A percentile compares a stretch with the other conserved stretches of the same genome.
These are phyloP conservation scores for Trebouxia sp. DNA, from an alignment of 139 green algal species.

Conservation along the genomic window DNA sequence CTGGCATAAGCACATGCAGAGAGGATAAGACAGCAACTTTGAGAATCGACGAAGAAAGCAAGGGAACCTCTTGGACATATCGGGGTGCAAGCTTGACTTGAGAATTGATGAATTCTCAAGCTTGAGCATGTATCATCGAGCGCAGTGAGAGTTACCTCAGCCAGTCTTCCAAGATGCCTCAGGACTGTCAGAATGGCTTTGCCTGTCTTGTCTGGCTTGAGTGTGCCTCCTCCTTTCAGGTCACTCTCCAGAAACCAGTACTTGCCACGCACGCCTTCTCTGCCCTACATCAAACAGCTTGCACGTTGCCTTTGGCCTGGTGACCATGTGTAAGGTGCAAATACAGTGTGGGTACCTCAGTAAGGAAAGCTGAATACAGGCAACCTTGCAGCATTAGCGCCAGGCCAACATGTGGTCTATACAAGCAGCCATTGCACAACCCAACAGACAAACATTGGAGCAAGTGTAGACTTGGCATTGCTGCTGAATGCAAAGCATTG, in stretches of 20 bases:
- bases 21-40: too few relatives aligned
- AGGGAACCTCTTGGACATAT: too few relatives aligned
- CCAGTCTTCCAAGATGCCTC: constrained; percentile 66
- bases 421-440: too few relatives aligned
- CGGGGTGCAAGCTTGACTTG: too few relatives aligned
- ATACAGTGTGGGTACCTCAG: neutral
- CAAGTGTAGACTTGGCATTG: too few relatives aligned
- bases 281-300: too few relatives aligned
- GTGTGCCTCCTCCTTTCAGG: constrained; percentile 50
- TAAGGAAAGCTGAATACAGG: neutral
- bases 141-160: constrained; percentile 51
- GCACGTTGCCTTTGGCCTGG: neutral
- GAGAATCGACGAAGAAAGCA: too few relatives aligned
- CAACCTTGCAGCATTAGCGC: neutral
- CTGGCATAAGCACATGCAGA: too few relatives aligned
- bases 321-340: neutral
- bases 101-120: too few relatives aligned
- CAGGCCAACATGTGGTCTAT: neutral
- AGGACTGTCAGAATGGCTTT: constrained; percentile 74
- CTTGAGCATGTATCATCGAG: neutral
- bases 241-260: constrained; percentile 72
- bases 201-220: constrained; percentile 75
- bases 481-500: too few relatives aligned
- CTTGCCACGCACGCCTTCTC: constrained; percentile 59
- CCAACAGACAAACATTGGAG: too few relatives aligned